These are phyloP conservation scores for Sparassis latifolia DNA, from an alignment of 1,284 basidiomycete species.

Conservation along the genomic window DNA sequence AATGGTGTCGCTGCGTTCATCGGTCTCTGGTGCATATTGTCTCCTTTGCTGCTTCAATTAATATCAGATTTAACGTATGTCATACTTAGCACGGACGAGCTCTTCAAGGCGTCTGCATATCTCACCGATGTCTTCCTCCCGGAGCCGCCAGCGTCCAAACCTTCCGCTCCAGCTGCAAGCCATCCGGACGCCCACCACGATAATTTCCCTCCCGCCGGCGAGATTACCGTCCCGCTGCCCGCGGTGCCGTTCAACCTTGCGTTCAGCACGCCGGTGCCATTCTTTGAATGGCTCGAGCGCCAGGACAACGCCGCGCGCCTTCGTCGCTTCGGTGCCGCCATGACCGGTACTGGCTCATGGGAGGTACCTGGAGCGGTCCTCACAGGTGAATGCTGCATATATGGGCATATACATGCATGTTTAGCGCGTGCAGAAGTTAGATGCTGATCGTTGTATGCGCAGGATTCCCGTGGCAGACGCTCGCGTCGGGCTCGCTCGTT, in stretches of 20 bases:
- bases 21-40: conserved; percentile 46
- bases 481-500: conserved; percentile 43
- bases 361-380: conserved; percentile 35
- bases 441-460: not conserved
- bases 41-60: not conserved
- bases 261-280: conserved; percentile 26
- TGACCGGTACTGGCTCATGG: conserved; percentile 62
- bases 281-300: conserved; percentile 33
- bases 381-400: conserved; percentile 27
- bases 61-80: not conserved
- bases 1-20: conserved; percentile 63
- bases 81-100: conserved; percentile 54
- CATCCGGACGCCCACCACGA: not conserved
- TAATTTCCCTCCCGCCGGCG: not conserved
- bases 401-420: too few relatives aligned
- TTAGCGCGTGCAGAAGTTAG: too few relatives aligned
- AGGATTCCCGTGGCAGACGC: conserved; percentile 61
- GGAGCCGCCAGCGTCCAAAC: not conserved
- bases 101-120: conserved; percentile 64
- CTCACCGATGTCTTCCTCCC: conserved; percentile 52
- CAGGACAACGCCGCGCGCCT: conserved; percentile 34
- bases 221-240: conserved; percentile 10
- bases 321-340: conserved; percentile 62
- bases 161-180: not conserved
- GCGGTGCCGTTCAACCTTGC: conserved; percentile 30